Evolutionary conservation across 352 stramenopile species (phyloP).

Genomic region (Phytophthora cryptogea): DNA sequence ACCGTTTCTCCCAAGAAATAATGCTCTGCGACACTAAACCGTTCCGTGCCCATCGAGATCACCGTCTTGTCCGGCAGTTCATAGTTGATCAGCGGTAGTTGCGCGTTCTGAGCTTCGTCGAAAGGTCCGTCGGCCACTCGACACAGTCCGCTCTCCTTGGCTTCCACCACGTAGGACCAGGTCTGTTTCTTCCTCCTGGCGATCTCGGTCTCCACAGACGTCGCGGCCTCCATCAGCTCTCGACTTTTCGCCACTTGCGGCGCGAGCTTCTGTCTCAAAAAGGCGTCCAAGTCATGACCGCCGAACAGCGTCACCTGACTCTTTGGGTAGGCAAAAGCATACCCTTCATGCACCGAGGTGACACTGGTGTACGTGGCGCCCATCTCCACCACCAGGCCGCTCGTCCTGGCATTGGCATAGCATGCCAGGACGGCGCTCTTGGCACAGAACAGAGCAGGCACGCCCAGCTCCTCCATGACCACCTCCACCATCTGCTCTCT

Average conservation of each 20-base stretch:
- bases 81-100: slow-evolving; percentile 79
- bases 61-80: slow-evolving; percentile 83
- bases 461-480: slow-evolving; percentile 79
- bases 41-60: slow-evolving; percentile 83
- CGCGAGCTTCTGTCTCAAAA: slow-evolving; percentile 59
- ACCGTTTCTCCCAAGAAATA: slow-evolving; percentile 62
- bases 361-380: slow-evolving; percentile 77
- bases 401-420: slow-evolving; percentile 85
- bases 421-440: slow-evolving; percentile 85
- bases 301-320: slow-evolving; percentile 62
- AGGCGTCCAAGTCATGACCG: slow-evolving; percentile 68
- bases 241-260: slow-evolving; percentile 35
- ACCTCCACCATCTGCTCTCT: slow-evolving; percentile 79
- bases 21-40: slow-evolving; percentile 90
- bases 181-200: slow-evolving; percentile 37
- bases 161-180: slow-evolving; percentile 67
- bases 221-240: slow-evolving; percentile 14
- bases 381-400: slow-evolving; percentile 81
- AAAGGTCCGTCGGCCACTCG: slow-evolving; percentile 74
- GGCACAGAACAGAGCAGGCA: slow-evolving; percentile 78
- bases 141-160: slow-evolving; percentile 78
- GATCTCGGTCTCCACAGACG: slow-evolving; percentile 33
- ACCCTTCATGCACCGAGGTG: slow-evolving; percentile 80
- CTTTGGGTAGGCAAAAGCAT: slow-evolving; percentile 72
- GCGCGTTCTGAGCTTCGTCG: slow-evolving; percentile 71